Base-by-base conservation (phyloP, 2,329 filamentous ascomycete species). In the Penicillium sp. region DNA sequence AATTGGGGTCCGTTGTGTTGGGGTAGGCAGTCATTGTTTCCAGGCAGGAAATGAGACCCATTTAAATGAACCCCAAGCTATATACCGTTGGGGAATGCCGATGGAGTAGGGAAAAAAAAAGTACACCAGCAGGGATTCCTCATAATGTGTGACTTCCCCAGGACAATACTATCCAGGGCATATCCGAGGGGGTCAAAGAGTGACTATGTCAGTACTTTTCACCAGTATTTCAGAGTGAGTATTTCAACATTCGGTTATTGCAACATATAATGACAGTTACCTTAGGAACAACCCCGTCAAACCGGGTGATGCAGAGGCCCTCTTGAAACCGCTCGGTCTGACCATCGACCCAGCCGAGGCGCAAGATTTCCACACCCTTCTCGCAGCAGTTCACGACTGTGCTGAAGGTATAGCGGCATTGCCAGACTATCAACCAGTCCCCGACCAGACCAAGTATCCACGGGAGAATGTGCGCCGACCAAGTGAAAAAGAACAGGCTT, bases 351-450 rank as follows among this genome's bases (percentile, higher is more conserved):
- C 69, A 0, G 64, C 71, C 13, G 76, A 79, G 38, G 70, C 71
- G 0, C 66, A 66, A 20, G 79, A 82, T 56, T 82, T 80, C 55
- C 70, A 77, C 20, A 74, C 75, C 10, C 73, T 82, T 1, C 71
- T 82, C 0, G 79, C 79, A 18, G 80, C 79, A 1, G 76, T 82
- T 0, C 80, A 82, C 54, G 80, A 82, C 51, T 79, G 78, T 38
- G 80, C 80, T 1, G 74, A 81, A 50, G 71, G 73, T 0, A 68
- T 82, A 38, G 66, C 71, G 3, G 68, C 65, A 13, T 66, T 82
- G 0, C 77, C 78, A 1, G 80, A 83, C 55, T 83, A 81, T 54
- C 72, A 79, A 29, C 73, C 78, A 1, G 42, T 63, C 0, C 69
- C 77, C 1, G 75, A 81, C 48, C 61, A 69, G n/a, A 62, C 73